Conservation (phyloP, 257 asterid genomes). For the Solanum dulcamara region DNA sequence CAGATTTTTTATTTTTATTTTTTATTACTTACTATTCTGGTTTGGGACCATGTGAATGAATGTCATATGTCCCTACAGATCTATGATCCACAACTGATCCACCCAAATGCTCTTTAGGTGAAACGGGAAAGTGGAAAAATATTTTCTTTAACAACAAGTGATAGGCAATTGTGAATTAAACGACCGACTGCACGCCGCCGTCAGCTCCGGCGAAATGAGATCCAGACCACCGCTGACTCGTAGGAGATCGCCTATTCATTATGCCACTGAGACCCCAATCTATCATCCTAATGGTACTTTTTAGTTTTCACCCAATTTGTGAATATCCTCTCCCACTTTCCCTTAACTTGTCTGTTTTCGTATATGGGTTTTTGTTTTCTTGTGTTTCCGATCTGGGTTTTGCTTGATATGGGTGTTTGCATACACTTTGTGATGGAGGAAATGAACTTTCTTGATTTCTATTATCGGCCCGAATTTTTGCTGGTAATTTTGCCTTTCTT, state of each 20-base stretch:
- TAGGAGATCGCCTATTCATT: not conserved
- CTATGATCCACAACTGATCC: not conserved
- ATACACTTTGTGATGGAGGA: not conserved
- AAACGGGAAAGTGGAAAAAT: not conserved
- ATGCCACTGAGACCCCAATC: not conserved
- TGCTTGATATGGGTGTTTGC: not conserved
- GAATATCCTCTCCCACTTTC: not conserved
- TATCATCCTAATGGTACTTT: conserved; percentile 1
- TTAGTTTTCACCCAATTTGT: not conserved
- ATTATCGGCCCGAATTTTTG: not conserved
- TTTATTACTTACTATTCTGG: not conserved
- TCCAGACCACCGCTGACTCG: not conserved
- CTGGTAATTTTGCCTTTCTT: not conserved
- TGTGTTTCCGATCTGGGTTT: not conserved
- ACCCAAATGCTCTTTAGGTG: not conserved
- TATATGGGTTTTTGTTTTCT: not conserved
- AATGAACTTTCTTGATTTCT: not conserved
- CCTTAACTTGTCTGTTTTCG: not conserved
- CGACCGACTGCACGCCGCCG: not conserved
- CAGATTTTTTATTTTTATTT: too few species aligned
- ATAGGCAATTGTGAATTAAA: not conserved
- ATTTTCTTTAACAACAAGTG: not conserved
- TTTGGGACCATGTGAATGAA: not conserved
- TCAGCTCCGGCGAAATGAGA: not conserved
- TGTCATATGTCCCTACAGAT: not conserved